Base-by-base conservation (phyloP, 139 green algal genomes). In the Nannochloris sp. region DNA sequence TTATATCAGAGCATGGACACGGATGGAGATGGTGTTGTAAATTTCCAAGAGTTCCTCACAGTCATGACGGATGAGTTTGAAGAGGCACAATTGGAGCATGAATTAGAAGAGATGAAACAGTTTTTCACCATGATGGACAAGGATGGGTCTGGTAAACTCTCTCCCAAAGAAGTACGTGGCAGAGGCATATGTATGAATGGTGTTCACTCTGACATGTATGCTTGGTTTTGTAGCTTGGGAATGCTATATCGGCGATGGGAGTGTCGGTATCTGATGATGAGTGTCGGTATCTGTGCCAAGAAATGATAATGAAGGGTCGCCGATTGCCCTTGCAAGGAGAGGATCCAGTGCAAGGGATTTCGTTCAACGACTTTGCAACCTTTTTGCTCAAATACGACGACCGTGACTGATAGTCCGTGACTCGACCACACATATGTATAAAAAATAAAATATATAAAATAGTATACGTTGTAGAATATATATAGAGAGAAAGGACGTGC, bases 101-200 rank as follows among this genome's bases (percentile, higher is more conserved):
- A 64, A 3, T 25, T 64, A 16, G n/a, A 64, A 25, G 23, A 64
- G 20, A 29, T 64, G 20, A 25, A 51, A 12, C 57, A 28, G 20
- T 31, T 64, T 17, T 64, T 49, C 14, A n/a, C 25, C 23, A 59
- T 31, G 17, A 64, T 64, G 25, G 58, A 64, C 43, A 49, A 64
- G 25, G 25, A 64, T 51, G 58, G 58, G 23, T 17, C 12, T 64
- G 58, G 58, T 17, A 49, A 6, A 20, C 25, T 64, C 17, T 57
- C 20, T 56, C 20, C 23, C 3, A 26, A 64, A 17, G 58, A 59
- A 25, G 50, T 59, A 29, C 6, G 50, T 30, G 13, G 20, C 20
- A 23, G 20, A 23, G 20, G 20, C 20, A 23, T 23, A 23, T 23
- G 20, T 23, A 23, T 23, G 20, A 23, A 23, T 23, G 20, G 20